Conservation (phyloP, 148 eudicot species). For the Rhododendron henanense region DNA sequence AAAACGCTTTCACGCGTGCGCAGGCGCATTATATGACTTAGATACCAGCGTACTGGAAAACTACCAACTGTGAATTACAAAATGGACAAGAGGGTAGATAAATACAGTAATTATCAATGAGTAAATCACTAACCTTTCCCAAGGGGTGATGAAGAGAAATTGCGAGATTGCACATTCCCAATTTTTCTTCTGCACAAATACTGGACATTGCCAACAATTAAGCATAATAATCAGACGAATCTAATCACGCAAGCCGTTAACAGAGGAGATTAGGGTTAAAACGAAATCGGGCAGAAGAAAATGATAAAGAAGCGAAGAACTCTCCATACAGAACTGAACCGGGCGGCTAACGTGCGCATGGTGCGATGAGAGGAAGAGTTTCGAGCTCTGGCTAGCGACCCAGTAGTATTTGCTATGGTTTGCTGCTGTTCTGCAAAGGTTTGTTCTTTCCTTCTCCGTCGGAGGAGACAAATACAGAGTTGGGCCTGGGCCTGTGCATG, state of each 20-base stretch:
- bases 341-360: constrained; percentile 29
- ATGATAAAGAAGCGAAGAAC: not conserved
- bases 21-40: not conserved
- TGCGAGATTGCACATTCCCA: constrained; percentile 41
- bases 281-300: not conserved
- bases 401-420: not conserved
- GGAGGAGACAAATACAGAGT: not conserved
- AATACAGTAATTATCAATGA: not conserved
- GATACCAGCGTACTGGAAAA: not conserved
- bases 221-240: not conserved
- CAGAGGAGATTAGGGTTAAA: not conserved
- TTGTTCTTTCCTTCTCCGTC: not conserved
- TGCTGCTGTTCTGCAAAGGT: not conserved
- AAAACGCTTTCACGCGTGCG: not conserved
- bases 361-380: not conserved
- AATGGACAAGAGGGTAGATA: not conserved
- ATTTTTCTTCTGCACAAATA: constrained; percentile 51
- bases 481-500: not conserved
- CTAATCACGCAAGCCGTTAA: not conserved
- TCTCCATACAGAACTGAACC: constrained; percentile 18
- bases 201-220: constrained; percentile 22
- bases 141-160: constrained; percentile 29
- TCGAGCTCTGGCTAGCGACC: not conserved
- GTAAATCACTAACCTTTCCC: constrained; percentile 38
- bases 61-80: not conserved